A percentile compares a stretch with the other conserved stretches of the same genome.
Evolutionary conservation across 2,329 filamentous ascomycete genomes (phyloP).

Genomic region (Xylariaceae sp.): DNA sequence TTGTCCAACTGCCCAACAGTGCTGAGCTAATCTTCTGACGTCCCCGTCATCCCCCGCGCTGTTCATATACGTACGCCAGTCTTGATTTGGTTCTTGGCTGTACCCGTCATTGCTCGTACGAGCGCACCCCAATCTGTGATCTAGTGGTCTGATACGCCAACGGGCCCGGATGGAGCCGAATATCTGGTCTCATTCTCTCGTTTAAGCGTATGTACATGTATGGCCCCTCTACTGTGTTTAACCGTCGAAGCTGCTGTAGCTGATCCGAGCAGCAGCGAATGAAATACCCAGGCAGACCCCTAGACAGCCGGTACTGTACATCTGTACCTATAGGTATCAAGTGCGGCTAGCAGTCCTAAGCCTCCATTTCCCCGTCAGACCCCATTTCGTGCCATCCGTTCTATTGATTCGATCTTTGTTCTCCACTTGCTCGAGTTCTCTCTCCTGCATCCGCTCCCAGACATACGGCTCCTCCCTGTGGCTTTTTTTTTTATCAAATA

Average conservation of each 20-base stretch:
- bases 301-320: too few species aligned
- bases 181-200: neutral
- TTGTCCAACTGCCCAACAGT: conserved; percentile 7
- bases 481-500: conserved; percentile 20
- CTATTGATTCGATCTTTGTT: conserved; percentile 10
- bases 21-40: conserved; percentile 21
- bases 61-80: conserved; percentile 12
- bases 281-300: too few species aligned
- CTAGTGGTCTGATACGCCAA: conserved; percentile 21
- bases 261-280: too few species aligned
- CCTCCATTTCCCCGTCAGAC: conserved; percentile 3
- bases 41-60: conserved; percentile 14
- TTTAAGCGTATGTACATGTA: neutral
- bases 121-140: neutral
- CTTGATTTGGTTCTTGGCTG: conserved; percentile 10
- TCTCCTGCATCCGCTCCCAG: conserved; percentile 23
- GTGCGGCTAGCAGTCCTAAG: conserved; percentile 8
- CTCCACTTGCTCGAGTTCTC: conserved; percentile 23
- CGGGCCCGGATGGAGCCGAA: conserved; percentile 18
- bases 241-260: conserved; percentile 8
- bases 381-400: conserved; percentile 12
- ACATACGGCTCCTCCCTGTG: conserved; percentile 19
- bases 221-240: conserved; percentile 10
- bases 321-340: conserved; percentile 1
- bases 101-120: neutral